A percentile compares a stretch with the other conserved stretches of the same genome.
phyloP scores from a whole-genome alignment of 2,329 filamentous ascomycete species.

The Huntiella bhutanensis region DNA sequence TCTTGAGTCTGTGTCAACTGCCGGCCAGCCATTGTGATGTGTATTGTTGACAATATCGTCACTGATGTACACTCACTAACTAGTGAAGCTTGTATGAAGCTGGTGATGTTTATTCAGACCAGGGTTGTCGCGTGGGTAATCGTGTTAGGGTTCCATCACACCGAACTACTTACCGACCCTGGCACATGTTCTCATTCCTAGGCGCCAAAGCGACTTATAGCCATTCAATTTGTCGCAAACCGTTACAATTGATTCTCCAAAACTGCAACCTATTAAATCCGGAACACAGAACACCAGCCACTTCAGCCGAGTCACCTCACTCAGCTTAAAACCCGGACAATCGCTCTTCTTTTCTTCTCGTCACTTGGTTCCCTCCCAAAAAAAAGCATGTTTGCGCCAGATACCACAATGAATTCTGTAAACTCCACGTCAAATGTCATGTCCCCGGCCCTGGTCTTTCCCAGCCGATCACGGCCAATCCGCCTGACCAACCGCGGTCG shows the following conservation, averaged over 20 bases:
- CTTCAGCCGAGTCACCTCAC: background rate
- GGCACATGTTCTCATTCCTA: background rate
- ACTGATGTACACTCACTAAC: background rate
- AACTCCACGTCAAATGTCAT: conserved; percentile 1
- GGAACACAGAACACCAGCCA: no score
- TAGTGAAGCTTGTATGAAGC: background rate
- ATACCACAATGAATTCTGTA: background rate
- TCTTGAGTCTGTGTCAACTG: conserved; percentile 76
- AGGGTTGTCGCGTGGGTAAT: no score
- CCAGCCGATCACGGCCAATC: background rate
- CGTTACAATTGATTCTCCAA: background rate
- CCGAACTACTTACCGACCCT: no score
- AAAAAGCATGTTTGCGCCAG: no score
- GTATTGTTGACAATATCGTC: background rate
- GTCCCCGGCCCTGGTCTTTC: conserved; percentile 7
- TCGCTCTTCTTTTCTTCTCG: no score
- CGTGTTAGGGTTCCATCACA: no score
- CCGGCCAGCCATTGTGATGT: conserved; percentile 29
- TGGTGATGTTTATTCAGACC: background rate
- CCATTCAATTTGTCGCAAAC: no score
- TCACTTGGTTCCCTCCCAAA: no score
- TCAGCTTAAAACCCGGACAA: no score
- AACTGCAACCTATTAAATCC: background rate
- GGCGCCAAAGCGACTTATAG: background rate
- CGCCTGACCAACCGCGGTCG: conserved; percentile 6